Base-by-base conservation (phyloP, 179 eudicot species). In the Beta lomatogona region DNA sequence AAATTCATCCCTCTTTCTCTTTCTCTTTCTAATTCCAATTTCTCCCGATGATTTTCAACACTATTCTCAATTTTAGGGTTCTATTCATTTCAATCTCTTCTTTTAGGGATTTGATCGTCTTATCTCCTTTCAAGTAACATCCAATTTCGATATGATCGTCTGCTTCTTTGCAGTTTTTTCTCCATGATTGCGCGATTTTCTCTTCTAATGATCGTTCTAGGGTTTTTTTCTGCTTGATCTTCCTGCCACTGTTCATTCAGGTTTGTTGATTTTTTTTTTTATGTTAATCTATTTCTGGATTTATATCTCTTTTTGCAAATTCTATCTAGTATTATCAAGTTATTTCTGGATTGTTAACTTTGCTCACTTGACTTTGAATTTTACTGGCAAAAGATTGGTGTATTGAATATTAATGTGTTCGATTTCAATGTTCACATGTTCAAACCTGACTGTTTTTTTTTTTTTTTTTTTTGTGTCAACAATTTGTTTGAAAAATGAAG, bases 171-270 rank as follows among this genome's bases (percentile, higher is more conserved):
- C 11, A 50, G 31, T n/a, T 66, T 2, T 22, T 53, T 10, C 18
- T 72, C 31, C 5, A 60, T n/a, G 64, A 60, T 60, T 60, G 21
- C 64, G 12, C 64, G 9, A n/a, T 63, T 63, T 63, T 22, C 53
- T 48, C 0, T 4, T 18, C 18, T 16, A 18, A 15, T 80, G 75
- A 55, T 75, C 73, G 25, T 81, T 76, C 50, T 81, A 76, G 84
- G 84, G 84, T 81, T 81, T 76, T 36, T 45, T 36, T 5, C n/a
- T 21, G 66, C 41, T 66, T 63, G 28, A 74, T 67, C 70, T 71
- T 21, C 9, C 8, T 75, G 9, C 3, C 48, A 76, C 84, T 81
- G 80, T 81, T 81, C 84, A 76, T 58, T 68, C 75, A 81, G 84
- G 84, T 81, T 81, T 76, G 76, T 69, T 48, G 73, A 22, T 73